A percentile compares a stretch with the other conserved stretches of the same genome.
phyloP scores from a whole-genome alignment of 768 basidiomycete genomes.

The Lactifluus pinguis region DNA sequence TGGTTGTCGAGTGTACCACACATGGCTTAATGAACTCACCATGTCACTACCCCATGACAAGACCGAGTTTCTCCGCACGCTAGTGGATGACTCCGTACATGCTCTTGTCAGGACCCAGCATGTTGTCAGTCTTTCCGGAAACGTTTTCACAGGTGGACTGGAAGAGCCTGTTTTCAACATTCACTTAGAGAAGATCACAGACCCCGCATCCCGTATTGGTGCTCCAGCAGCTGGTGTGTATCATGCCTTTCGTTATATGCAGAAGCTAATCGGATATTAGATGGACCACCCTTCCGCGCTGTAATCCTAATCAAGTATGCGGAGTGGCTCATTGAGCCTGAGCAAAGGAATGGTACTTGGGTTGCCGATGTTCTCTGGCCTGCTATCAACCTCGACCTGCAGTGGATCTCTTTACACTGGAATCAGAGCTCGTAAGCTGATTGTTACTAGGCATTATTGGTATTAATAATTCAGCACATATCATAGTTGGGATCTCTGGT shows the following conservation, averaged over 20 bases:
- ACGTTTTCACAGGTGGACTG: not conserved
- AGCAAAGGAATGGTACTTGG: too few species aligned
- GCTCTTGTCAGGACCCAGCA: conserved; percentile 10
- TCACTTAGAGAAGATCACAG: too few species aligned
- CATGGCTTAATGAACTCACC: conserved; percentile 9
- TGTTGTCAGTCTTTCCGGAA: conserved; percentile 7
- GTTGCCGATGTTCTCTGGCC: too few species aligned
- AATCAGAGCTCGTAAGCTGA: conserved; percentile 13
- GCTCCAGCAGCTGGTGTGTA: too few species aligned
- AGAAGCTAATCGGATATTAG: not conserved
- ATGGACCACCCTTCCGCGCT: not conserved
- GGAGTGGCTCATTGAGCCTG: too few species aligned
- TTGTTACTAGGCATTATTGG: not conserved
- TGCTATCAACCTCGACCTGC: too few species aligned
- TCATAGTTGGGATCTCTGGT: too few species aligned
- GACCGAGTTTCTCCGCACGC: not conserved
- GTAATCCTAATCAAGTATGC: too few species aligned
- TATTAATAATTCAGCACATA: too few species aligned
- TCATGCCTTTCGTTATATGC: not conserved
- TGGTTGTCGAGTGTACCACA: not conserved
- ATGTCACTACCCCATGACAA: not conserved
- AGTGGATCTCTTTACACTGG: too few species aligned
- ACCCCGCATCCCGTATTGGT: too few species aligned
- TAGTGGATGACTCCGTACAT: not conserved
- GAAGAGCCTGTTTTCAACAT: too few species aligned